phyloP scores from a whole-genome alignment of 257 asterid genomes.

The Lithospermum erythrorhizon region DNA sequence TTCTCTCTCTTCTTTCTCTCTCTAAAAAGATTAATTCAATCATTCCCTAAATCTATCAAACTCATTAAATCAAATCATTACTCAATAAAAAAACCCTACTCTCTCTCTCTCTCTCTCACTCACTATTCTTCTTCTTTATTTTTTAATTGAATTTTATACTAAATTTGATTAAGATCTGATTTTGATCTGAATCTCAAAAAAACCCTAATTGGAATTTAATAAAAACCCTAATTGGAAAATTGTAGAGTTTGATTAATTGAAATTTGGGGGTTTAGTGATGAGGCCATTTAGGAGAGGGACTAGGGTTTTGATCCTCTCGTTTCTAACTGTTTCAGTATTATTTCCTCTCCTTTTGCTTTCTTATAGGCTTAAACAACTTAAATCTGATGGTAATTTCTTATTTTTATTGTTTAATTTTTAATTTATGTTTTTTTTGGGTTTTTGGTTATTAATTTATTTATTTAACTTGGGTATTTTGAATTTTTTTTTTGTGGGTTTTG shows the following conservation, averaged over 20 bases:
- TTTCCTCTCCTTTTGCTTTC: constrained; percentile 58
- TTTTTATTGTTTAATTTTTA: not conserved
- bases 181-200: not conserved
- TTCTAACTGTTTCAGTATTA: constrained; percentile 52
- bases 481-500: constrained; percentile 9
- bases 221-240: constrained; percentile 11
- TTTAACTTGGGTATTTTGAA: not conserved
- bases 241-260: not conserved
- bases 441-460: not conserved
- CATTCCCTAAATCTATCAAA: not conserved
- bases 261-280: constrained; percentile 33
- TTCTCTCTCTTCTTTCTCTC: constrained; percentile 6
- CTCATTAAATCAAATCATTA: not conserved
- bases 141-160: too few relatives aligned
- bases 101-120: too few relatives aligned
- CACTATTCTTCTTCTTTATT: too few relatives aligned
- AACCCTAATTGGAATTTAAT: not conserved
- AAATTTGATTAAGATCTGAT: too few relatives aligned
- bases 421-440: not conserved
- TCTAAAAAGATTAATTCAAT: constrained; percentile 1
- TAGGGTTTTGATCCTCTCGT: constrained; percentile 87
- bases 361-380: constrained; percentile 41
- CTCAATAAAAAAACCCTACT: too few relatives aligned
- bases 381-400: constrained; percentile 38
- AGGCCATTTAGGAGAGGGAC: constrained; percentile 48